A percentile compares a stretch with the other conserved stretches of the same genome.
Evolutionary conservation across 768 basidiomycete species (phyloP).

Genomic region (Inosperma sp.): DNA sequence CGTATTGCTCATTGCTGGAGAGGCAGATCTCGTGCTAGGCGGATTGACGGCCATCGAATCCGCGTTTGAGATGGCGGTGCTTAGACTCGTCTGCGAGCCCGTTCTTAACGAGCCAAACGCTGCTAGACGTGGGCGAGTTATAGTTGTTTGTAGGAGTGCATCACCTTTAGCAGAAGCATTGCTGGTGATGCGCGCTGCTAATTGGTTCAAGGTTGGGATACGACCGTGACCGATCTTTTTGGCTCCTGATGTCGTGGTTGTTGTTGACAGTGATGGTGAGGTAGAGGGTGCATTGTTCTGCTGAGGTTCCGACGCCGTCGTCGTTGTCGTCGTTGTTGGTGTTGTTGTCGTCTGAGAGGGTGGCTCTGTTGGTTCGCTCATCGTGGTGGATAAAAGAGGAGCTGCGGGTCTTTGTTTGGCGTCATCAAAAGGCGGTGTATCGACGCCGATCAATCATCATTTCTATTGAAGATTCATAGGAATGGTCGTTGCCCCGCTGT

Average conservation of each 20-base stretch:
- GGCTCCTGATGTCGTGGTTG: background rate
- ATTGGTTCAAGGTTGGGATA: conserved; percentile 73
- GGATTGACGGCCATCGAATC: conserved; percentile 69
- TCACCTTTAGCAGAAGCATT: conserved; percentile 31
- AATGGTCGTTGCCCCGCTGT: too few species aligned
- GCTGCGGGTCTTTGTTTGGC: conserved; percentile 5
- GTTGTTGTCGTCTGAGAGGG: background rate
- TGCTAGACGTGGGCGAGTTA: conserved; percentile 66
- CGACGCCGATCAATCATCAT: too few species aligned
- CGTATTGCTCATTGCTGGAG: conserved; percentile 50
- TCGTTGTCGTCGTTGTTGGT: conserved; percentile 2
- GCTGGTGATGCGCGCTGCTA: conserved; percentile 70
- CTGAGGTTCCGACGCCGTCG: background rate
- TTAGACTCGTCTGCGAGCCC: conserved; percentile 49
- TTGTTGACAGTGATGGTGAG: conserved; percentile 3
- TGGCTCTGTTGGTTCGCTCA: background rate
- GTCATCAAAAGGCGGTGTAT: background rate
- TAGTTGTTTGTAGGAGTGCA: conserved; percentile 24
- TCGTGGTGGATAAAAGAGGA: background rate
- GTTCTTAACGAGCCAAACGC: conserved; percentile 62
- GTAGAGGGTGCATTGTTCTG: background rate
- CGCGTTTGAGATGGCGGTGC: conserved; percentile 46
- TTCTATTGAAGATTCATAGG: too few species aligned
- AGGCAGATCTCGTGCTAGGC: conserved; percentile 62
- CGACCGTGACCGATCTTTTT: conserved; percentile 30